Evolutionary conservation across 257 asterid genomes (phyloP), one percentile per base, ranked within the genome.

Genomic region (Hygrophila difformis): DNA sequence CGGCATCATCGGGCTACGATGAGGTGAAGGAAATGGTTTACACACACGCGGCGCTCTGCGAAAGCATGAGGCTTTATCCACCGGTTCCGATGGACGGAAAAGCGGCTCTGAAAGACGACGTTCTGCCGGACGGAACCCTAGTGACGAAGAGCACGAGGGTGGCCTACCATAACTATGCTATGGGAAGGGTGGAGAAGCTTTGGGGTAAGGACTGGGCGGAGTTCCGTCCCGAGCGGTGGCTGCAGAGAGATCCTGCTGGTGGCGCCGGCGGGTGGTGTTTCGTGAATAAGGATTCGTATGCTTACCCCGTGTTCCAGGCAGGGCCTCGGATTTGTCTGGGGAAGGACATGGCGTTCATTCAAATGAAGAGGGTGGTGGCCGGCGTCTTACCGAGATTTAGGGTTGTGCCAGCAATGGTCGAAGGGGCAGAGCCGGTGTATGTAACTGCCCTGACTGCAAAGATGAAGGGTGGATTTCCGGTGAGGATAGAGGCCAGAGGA

Each of bases 61-160:
- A 71, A 33, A 49, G 53, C 47, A 67, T 75, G 79, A 75, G 83
- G 50, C 62, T 75, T n/a, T 71, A 75, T 22, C 83, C 79, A 0
- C 77, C 83, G 0, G 76, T 75, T 1, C 83, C 83, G 0, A 4
- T 31, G 8, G 79, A 75, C 21, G 0, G 51, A 0, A 75, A 71
- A 22, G 72, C 19, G 14, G 71, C 71, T 1, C 1, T 28, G 6
- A 39, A 2, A 0, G 72, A 75, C 11, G 75, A 75, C 8, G 62
- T 75, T 20, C 61, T 67, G 47, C 78, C 78, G 0, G 82, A 70
- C 18, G 82, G 70, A 10, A 64, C 65, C 0, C 16, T 45, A 8
- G 48, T 64, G 31, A 57, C 18, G 53, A 57, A 52, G 51, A 65
- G 65, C 0, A 33, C 23, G 57, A 46, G 65, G 18, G 57, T 64